Base-by-base conservation (phyloP, 768 basidiomycete genomes). In the Phlebiopsis gigantea region DNA sequence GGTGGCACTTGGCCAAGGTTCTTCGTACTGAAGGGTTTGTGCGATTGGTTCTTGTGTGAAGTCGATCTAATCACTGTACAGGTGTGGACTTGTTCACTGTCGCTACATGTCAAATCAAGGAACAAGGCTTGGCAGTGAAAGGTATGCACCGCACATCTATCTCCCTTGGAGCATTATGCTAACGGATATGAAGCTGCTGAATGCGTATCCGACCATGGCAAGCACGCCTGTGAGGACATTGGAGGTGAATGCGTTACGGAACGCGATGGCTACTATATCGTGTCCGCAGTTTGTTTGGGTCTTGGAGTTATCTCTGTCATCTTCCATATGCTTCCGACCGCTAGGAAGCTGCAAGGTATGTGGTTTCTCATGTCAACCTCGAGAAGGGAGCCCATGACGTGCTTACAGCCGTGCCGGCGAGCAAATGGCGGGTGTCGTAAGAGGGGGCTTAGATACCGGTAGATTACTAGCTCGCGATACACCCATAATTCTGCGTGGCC, bases 1-100 rank as follows among this genome's bases (percentile, higher is more conserved):
- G 97, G 97, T 43, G 97, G 97, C 21, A 99, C 97, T 3, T 98
- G 97, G 96, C 97, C 97, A 6, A 87, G 89, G 63, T 97, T 85
- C 74, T 95, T 98, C 65, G 87, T 99, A 41, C 78, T 99, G n/a
- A 93, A 93, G 75, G 93, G 90, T 80, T 24, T 63, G 53, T 42
- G 24, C 21, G 34, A 39, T 17, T 17, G 34, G 3, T 39, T 17
- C 12, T 39, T 9, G 34, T 4, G 26, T 48, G 26, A 2, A 8
- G 12, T 53, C 25, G 21, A 12, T 21, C 19, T 39, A 39, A 39
- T 39, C 8, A 10, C 34, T 39, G 34, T 31, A 5, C 58, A 89
- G 90, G 90, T 10, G 93, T 98, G 59, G 97, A 99, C 71, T 71
- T 82, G 30, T 90, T 98, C 66, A 93, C 83, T 47, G 80, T 85